Conservation (phyloP, 1,284 basidiomycete species). For the Neolentinus lepideus region DNA sequence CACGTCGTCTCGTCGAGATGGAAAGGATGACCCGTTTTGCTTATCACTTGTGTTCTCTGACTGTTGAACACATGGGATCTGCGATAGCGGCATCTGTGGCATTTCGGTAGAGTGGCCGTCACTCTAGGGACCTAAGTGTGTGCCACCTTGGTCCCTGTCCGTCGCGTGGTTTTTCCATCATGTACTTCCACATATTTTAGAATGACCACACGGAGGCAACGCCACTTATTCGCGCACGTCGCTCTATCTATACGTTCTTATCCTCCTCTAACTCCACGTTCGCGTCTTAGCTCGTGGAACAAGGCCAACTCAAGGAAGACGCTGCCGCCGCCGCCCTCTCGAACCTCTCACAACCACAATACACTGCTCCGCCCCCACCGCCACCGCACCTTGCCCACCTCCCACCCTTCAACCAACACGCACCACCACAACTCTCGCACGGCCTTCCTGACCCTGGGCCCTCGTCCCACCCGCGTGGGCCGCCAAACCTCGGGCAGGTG, state of each 20-base stretch:
- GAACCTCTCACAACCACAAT: slow-evolving; percentile 47
- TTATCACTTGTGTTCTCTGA: too few species aligned
- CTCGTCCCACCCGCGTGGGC: slow-evolving; percentile 67
- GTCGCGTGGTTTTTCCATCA: too few species aligned
- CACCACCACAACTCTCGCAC: slow-evolving; percentile 15
- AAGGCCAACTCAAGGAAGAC: slow-evolving; percentile 44
- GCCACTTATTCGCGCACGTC: too few species aligned
- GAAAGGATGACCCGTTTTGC: neutral
- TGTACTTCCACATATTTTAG: neutral
- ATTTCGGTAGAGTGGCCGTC: neutral
- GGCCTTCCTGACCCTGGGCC: slow-evolving; percentile 52
- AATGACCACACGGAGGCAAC: too few species aligned
- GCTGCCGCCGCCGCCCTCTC: slow-evolving; percentile 63
- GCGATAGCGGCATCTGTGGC: too few species aligned
- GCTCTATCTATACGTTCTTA: neutral
- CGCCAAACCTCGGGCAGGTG: slow-evolving; percentile 56
- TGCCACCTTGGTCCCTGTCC: neutral
- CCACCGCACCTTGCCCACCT: slow-evolving; percentile 13
- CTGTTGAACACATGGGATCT: too few species aligned
- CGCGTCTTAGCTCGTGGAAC: slow-evolving; percentile 22
- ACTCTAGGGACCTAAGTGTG: neutral
- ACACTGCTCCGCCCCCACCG: slow-evolving; percentile 18
- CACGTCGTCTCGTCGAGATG: neutral
- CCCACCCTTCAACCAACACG: slow-evolving; percentile 11
- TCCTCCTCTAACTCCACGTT: neutral